These are phyloP conservation scores for Geranomyces variabilis DNA, from an alignment of 192 early-diverging fungal genomes.

Conservation along the genomic window DNA sequence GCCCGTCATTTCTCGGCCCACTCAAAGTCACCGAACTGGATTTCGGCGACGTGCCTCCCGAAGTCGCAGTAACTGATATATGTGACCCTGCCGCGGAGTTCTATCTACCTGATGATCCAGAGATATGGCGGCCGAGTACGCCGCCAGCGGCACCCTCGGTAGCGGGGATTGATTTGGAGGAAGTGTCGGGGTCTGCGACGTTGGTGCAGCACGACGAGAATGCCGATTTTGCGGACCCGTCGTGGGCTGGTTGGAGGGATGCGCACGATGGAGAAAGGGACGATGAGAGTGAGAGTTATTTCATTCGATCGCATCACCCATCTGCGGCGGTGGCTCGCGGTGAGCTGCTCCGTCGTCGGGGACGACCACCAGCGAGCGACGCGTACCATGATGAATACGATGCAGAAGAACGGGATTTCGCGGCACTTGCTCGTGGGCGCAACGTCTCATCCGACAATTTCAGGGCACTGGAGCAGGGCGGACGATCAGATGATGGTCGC, in stretches of 20 bases:
- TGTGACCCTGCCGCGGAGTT: constrained; percentile 54
- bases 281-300: background rate
- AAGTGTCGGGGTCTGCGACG: background rate
- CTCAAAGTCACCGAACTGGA: constrained; percentile 52
- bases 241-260: background rate
- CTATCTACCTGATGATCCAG: constrained; percentile 48
- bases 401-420: background rate
- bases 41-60: constrained; percentile 57
- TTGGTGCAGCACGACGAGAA: background rate
- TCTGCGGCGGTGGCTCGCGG: background rate
- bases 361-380: background rate
- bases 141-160: background rate
- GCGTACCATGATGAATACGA: background rate
- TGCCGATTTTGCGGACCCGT: background rate
- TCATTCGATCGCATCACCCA: background rate
- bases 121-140: constrained; percentile 10
- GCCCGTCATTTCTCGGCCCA: constrained; percentile 58
- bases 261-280: background rate
- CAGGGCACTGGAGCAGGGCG: background rate
- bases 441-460: constrained; percentile 8
- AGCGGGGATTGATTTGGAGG: background rate
- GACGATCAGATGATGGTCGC: too few species aligned
- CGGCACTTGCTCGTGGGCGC: background rate
- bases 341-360: background rate
- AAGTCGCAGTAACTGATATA: constrained; percentile 48